phyloP scores from a whole-genome alignment of 768 basidiomycete genomes.

The Auriscalpium microsporum region DNA sequence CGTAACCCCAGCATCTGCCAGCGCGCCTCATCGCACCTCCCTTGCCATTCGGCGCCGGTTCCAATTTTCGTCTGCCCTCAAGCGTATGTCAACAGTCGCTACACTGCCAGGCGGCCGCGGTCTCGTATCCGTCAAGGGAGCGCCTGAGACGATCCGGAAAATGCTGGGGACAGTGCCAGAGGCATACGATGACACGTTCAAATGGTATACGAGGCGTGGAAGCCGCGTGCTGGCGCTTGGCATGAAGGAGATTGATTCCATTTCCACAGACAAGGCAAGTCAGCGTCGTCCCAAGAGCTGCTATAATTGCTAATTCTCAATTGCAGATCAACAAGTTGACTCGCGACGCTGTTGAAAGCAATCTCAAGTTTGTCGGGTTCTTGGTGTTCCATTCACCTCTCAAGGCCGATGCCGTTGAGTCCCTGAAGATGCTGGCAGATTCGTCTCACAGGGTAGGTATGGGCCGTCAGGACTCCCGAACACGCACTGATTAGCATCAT shows the following conservation, averaged over 20 bases:
- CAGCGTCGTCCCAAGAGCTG: too few relatives aligned
- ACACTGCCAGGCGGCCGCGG: constrained; percentile 51
- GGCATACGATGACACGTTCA: constrained; percentile 89
- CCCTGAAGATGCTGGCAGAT: constrained; percentile 90
- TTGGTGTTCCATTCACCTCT: constrained; percentile 98
- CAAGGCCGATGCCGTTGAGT: constrained; percentile 84
- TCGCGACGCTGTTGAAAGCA: constrained; percentile 72
- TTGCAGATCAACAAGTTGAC: constrained; percentile 80
- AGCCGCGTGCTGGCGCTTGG: constrained; percentile 91
- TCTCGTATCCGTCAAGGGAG: constrained; percentile 83
- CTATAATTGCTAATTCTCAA: background rate
- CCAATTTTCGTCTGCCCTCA: constrained; percentile 96
- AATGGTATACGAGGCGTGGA: constrained; percentile 88
- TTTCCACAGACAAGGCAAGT: constrained; percentile 67
- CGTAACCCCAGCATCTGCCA: constrained; percentile 47
- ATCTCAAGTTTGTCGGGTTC: constrained; percentile 86
- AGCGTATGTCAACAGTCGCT: constrained; percentile 92
- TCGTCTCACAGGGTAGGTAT: constrained; percentile 86
- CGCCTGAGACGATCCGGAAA: constrained; percentile 89
- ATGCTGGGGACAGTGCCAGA: constrained; percentile 74
- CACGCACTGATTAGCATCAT: constrained; percentile 4
- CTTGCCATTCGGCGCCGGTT: constrained; percentile 82
- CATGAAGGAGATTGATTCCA: constrained; percentile 68
- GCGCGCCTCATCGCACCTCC: constrained; percentile 47
- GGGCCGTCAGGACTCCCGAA: background rate